These are phyloP conservation scores for Spencermartinsiella europaea DNA, from an alignment of 805 yeast genomes.

Conservation along the genomic window DNA sequence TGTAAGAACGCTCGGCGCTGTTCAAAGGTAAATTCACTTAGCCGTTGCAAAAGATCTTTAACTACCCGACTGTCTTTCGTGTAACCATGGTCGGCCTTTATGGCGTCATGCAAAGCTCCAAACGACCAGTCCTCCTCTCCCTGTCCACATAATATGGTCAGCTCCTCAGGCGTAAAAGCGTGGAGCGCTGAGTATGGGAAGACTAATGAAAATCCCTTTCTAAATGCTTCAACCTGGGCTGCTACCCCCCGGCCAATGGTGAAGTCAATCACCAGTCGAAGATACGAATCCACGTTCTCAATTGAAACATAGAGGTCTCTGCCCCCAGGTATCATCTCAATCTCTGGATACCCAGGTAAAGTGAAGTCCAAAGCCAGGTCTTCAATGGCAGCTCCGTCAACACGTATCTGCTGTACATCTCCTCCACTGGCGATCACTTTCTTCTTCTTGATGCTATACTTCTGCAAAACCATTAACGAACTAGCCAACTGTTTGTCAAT, in stretches of 20 bases:
- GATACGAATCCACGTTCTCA: slow-evolving; percentile 53
- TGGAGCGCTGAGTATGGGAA: slow-evolving; percentile 71
- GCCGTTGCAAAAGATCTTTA: slow-evolving; percentile 52
- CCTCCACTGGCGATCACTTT: slow-evolving; percentile 2
- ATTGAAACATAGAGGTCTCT: slow-evolving; percentile 42
- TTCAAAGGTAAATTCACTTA: slow-evolving; percentile 47
- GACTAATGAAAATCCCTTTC: slow-evolving; percentile 74
- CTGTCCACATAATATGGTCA: slow-evolving; percentile 66
- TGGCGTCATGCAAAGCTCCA: slow-evolving; percentile 48
- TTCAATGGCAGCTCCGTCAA: slow-evolving; percentile 41
- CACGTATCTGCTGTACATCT: slow-evolving; percentile 3
- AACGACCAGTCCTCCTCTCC: slow-evolving; percentile 78
- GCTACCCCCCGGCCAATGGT: slow-evolving; percentile 59
- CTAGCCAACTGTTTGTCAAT: slow-evolving; percentile 58
- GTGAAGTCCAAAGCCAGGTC: slow-evolving; percentile 60
- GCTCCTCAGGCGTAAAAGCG: slow-evolving; percentile 70
- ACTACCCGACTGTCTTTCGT: slow-evolving; percentile 62
- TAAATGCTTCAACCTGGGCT: slow-evolving; percentile 62
- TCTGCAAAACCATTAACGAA: slow-evolving; percentile 49
- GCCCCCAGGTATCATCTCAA: slow-evolving; percentile 58
- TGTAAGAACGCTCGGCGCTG: slow-evolving; percentile 74
- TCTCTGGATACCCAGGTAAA: slow-evolving; percentile 68
- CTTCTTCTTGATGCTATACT: slow-evolving; percentile 31
- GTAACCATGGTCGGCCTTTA: slow-evolving; percentile 90
- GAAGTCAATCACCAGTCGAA: slow-evolving; percentile 51